Evolutionary conservation across 2,329 filamentous ascomycete genomes (phyloP), one percentile per base, ranked within the genome.

Genomic region (Fusarium equiseti): DNA sequence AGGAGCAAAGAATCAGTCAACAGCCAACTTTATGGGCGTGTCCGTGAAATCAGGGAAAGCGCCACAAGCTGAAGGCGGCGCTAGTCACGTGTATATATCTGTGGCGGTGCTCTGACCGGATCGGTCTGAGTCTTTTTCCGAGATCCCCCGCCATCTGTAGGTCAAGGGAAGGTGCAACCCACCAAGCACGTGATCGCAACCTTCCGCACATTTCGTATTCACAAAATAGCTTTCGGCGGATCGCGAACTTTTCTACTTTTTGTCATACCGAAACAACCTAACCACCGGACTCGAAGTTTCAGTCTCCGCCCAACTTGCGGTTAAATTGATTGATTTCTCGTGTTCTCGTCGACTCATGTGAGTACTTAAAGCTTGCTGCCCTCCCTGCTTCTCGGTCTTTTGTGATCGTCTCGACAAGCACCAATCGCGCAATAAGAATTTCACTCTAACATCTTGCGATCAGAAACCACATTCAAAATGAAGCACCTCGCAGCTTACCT

Each of bases 401-500:
- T 44, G 16, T 18, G 58, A 43, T 53, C 18, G 35, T 27, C 38
- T 68, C 58, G 53, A 59, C 64, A 60, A 52, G 49, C 49, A 52
- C 46, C 57, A 54, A 18, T 55, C 45, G 29, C 51, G 31, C 32
- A 40, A 22, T 16, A 22, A 61, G 67, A 79, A 38, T 53, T 65
- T 48, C 15, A 27, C 50, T 55, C 67, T 77, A 66, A 77, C 64
- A 43, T 31, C 26, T 63, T 31, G 50, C 35, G 20, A 50, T 46
- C 76, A 80, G 77, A 81, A 83, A 81, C 68, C 67, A 76, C 79
- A 74, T 77, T 79, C 84, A 97, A 91, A 94, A 98, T 99, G 96
- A 98, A 99, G 95, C 92, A 98, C 88, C 92, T 99, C 88, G 96
- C 96, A 83, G 95, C 96, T 83, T 98, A 97, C 91, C 94, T 99